Conservation (phyloP, 192 early-diverging fungal species). For the Backusella morwellensis region DNA sequence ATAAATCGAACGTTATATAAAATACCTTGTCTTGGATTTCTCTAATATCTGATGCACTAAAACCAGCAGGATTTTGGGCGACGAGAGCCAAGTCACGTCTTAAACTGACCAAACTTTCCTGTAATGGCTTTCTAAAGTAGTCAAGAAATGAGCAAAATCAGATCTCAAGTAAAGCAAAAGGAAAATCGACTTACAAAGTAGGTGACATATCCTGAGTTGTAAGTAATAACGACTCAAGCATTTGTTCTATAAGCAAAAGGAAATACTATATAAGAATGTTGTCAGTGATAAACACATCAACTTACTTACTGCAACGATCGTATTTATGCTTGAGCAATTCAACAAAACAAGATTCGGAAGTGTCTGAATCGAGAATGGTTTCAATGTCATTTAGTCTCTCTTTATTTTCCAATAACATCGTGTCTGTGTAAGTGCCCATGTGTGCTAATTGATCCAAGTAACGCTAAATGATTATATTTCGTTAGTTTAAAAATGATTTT, state of each 20-base stretch:
- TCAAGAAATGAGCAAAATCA: not conserved
- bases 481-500: not conserved
- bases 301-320: slow-evolving; percentile 33
- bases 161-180: not conserved
- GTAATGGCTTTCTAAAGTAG: slow-evolving; percentile 56
- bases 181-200: slow-evolving; percentile 42
- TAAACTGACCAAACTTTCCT: slow-evolving; percentile 70
- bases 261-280: not conserved
- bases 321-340: slow-evolving; percentile 45
- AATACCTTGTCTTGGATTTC: slow-evolving; percentile 65
- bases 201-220: slow-evolving; percentile 39
- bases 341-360: slow-evolving; percentile 37
- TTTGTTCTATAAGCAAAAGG: not conserved
- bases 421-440: slow-evolving; percentile 43
- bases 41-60: slow-evolving; percentile 40
- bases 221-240: not conserved
- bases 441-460: slow-evolving; percentile 35
- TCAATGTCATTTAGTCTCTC: slow-evolving; percentile 58
- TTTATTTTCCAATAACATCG: slow-evolving; percentile 60
- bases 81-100: slow-evolving; percentile 54
- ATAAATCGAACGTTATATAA: not conserved
- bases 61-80: slow-evolving; percentile 34
- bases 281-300: not conserved
- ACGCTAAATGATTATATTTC: slow-evolving; percentile 13
- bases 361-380: slow-evolving; percentile 51